Base-by-base conservation (phyloP, 768 basidiomycete species). In the Lactarius akahatsu region DNA sequence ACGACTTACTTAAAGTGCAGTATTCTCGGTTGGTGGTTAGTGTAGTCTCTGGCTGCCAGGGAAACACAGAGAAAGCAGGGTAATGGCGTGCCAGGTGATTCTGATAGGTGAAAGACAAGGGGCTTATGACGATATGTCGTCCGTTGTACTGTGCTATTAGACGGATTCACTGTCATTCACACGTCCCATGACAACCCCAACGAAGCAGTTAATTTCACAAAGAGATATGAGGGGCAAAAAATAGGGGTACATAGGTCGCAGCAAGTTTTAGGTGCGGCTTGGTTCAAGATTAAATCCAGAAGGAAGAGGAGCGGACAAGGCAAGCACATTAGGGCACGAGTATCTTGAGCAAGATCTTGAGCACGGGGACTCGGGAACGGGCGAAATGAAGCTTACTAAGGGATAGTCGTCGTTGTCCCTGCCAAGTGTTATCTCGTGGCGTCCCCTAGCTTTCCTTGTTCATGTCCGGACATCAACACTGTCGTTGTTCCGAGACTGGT, bases 241-340 rank as follows among this genome's bases (percentile, higher is more conserved):
- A 50, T 26, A 50, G 47, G 47, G 5, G 50, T 52, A 26, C 23
- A 52, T 13, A 16, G 23, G 13, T 26, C 26, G 13, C 50, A 52
- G 50, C 3, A 50, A 50, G 47, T 50, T 23, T 50, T 23, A 50
- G 23, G 50, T 4, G 23, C 6, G 50, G 26, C 23, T 52, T 6
- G 45, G 38, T 9, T 36, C 63, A 59, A 41, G 67, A 64, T 41
- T 64, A 26, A 20, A 65, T 47, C 67, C 67, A 59, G 63, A 65
- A 41, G 45, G 67, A 41, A 30, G 43, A 43, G 3, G 54, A 55
- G 26, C 54, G 28, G 9, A 65, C 50, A 26, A 23, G 47, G 11
- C 7, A 52, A 4, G 50, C 23, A 23, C 23, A 52, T 4, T 30
- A 11, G 11, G 23, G 11, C 47, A 23, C 47, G 47, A 23, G 47